These are phyloP conservation scores for Magnolia officinalis DNA, from an alignment of 164 flowering plant species.

Conservation along the genomic window DNA sequence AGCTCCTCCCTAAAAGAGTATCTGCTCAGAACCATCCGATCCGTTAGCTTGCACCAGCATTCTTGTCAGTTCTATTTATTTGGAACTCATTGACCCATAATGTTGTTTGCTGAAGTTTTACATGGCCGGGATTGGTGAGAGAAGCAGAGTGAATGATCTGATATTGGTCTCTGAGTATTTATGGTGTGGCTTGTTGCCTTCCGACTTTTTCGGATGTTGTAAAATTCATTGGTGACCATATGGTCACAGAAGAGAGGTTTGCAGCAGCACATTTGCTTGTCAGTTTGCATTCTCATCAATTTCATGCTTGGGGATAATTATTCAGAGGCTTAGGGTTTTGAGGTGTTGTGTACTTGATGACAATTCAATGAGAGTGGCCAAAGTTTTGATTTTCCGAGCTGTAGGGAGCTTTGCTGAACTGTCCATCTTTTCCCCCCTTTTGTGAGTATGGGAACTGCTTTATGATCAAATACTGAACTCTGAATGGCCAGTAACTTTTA, in stretches of 20 bases:
- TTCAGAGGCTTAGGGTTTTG: not conserved
- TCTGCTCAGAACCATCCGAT: constrained; percentile 92
- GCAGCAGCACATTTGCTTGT: not conserved
- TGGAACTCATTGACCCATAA: not conserved
- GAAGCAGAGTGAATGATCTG: not conserved
- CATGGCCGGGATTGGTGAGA: not conserved
- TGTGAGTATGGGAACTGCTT: not conserved
- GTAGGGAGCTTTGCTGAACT: not conserved
- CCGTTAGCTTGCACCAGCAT: constrained; percentile 18
- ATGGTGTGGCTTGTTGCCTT: not conserved
- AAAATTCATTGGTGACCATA: not conserved
- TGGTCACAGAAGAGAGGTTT: not conserved
- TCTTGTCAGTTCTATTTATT: not conserved
- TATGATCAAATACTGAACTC: too few species aligned
- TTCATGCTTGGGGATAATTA: not conserved
- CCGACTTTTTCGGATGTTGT: not conserved
- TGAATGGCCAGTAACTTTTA: too few species aligned
- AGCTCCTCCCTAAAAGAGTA: constrained; percentile 84
- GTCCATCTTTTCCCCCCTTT: not conserved
- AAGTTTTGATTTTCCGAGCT: not conserved
- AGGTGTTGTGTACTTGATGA: not conserved
- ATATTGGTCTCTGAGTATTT: not conserved
- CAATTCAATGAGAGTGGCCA: not conserved
- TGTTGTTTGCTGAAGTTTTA: too few species aligned
- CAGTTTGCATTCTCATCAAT: not conserved